Evolutionary conservation across 805 yeast species (phyloP), one percentile per base, ranked within the genome.

Genomic region (Priceomyces fermenticarens): DNA sequence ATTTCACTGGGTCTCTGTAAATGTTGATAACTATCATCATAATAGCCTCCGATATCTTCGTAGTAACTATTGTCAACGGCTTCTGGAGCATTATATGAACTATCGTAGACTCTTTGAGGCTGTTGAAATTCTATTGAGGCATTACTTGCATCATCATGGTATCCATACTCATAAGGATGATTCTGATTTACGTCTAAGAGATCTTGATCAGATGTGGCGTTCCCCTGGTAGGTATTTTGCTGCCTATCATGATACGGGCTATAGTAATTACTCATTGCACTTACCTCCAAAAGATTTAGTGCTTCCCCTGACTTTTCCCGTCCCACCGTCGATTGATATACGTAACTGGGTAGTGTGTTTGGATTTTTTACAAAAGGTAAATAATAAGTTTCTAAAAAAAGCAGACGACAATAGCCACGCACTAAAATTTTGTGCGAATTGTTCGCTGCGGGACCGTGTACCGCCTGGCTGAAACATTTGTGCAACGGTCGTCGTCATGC

Each of bases 121-220:
- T 58, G 64, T 38, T 53, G 57, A 42, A 62, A 62, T 40, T 57
- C 54, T 30, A 60, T 49, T 4, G 62, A 55, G 12, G 42, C 48
- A 28, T 46, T 52, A 34, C 43, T 52, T 37, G 42, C 30, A 9
- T 27, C 30, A 15, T 39, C 38, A 17, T 31, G 29, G 14, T 30
- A 37, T 3, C 30, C 30, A 35, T 35, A 35, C 17, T 35, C 27
- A 26, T 35, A 35, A 9, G 38, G 17, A n/a, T 11, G 25, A 12
- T 25, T 12, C 3, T 25, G 38, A 20, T 29, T 29, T 32, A 26
- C n/a, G 6, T 32, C 26, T 12, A 35, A 30, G 27, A 35, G 38
- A 25, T 35, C 38, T 12, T 35, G 29, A 3, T 35, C 38, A 10
- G 38, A 35, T 8, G 43, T 36, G 32, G 39, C 39, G 38, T 40